Conservation (phyloP, 179 eudicot genomes). For the Dionaea muscipula region DNA sequence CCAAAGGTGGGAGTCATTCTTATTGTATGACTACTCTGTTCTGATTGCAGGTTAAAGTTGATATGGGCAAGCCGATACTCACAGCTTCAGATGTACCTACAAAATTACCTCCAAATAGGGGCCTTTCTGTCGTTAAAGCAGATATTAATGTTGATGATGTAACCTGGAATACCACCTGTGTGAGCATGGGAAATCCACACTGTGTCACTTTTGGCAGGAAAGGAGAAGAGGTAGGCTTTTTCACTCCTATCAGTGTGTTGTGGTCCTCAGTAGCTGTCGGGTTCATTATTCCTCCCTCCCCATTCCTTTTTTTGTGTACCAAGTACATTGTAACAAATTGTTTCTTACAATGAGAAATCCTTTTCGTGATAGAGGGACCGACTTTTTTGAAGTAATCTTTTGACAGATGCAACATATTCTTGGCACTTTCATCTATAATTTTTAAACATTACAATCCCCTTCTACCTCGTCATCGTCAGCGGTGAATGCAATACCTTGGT, state of each 20-base stretch:
- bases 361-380: too few relatives aligned
- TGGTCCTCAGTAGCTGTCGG: too few relatives aligned
- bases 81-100: constrained; percentile 78
- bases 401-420: too few relatives aligned
- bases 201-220: constrained; percentile 74
- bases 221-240: constrained; percentile 41
- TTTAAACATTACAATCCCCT: too few relatives aligned
- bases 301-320: too few relatives aligned
- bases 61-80: constrained; percentile 91
- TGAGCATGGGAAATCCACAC: constrained; percentile 99
- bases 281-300: too few relatives aligned
- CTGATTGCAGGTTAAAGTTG: constrained; percentile 75
- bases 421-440: too few relatives aligned
- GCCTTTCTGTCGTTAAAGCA: constrained; percentile 56
- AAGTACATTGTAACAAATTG: too few relatives aligned
- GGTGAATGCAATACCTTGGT: too few relatives aligned
- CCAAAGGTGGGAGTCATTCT: background rate
- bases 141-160: constrained; percentile 61
- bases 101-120: constrained; percentile 56
- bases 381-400: too few relatives aligned
- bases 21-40: background rate
- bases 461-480: too few relatives aligned
- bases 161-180: constrained; percentile 86
- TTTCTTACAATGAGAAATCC: too few relatives aligned
- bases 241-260: background rate